These are phyloP conservation scores for Zymoseptoria tritici DNA, from an alignment of 2,329 filamentous ascomycete species.

Conservation along the genomic window DNA sequence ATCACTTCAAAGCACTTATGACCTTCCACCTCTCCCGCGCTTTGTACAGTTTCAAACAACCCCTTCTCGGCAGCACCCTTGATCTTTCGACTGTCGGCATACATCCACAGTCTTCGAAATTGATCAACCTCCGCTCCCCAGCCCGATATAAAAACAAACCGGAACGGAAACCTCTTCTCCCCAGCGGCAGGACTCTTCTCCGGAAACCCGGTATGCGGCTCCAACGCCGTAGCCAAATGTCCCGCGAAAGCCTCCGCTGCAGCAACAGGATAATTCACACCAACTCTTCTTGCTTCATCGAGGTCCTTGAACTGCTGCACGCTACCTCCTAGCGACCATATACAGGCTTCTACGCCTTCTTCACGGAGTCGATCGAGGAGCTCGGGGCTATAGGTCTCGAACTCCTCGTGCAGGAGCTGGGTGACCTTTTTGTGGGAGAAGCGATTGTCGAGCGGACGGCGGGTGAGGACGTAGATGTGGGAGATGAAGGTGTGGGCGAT, in stretches of 20 bases:
- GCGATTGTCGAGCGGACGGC: conserved; percentile 23
- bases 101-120: conserved; percentile 32
- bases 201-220: conserved; percentile 18
- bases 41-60: conserved; percentile 26
- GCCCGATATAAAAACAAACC: conserved; percentile 38
- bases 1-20: conserved; percentile 31
- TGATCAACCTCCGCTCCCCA: conserved; percentile 35
- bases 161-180: conserved; percentile 30
- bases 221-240: conserved; percentile 19
- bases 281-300: conserved; percentile 26
- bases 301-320: conserved; percentile 20
- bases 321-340: conserved; percentile 35
- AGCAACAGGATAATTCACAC: conserved; percentile 26
- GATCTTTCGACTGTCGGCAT: conserved; percentile 27
- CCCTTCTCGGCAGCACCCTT: conserved; percentile 34
- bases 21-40: conserved; percentile 21
- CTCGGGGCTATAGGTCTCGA: conserved; percentile 43
- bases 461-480: conserved; percentile 29
- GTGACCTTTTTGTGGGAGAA: conserved; percentile 28
- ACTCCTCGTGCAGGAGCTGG: conserved; percentile 41
- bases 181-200: conserved; percentile 14
- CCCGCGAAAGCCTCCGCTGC: conserved; percentile 29
- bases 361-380: conserved; percentile 33
- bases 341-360: conserved; percentile 39
- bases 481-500: conserved; percentile 45